These are phyloP conservation scores for Lactifluus hygrophoroides DNA, from an alignment of 768 basidiomycete species.

Conservation along the genomic window DNA sequence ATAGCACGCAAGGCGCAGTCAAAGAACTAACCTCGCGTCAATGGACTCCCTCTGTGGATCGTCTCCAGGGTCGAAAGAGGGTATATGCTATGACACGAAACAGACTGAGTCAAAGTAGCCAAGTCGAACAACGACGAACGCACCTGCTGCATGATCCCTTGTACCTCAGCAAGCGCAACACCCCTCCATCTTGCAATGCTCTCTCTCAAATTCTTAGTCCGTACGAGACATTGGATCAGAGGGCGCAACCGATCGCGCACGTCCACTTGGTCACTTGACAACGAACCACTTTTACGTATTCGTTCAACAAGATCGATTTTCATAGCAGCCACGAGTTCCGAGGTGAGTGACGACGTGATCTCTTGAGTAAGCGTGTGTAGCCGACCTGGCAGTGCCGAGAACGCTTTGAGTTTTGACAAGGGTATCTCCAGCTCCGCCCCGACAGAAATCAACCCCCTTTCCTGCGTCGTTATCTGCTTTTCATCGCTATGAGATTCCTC, in stretches of 20 bases:
- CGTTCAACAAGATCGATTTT: constrained; percentile 56
- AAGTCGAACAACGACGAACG: constrained; percentile 23
- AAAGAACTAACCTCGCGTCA: constrained; percentile 4
- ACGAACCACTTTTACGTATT: constrained; percentile 22
- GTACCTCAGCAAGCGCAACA: constrained; percentile 53
- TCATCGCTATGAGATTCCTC: constrained; percentile 19
- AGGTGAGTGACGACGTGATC: constrained; percentile 67
- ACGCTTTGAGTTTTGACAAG: constrained; percentile 62
- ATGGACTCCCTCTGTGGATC: constrained; percentile 30
- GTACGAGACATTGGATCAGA: constrained; percentile 64
- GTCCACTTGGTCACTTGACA: constrained; percentile 15
- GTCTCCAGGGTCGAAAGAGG: constrained; percentile 48
- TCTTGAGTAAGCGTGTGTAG: constrained; percentile 64
- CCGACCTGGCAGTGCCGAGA: constrained; percentile 65
- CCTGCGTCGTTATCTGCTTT: constrained; percentile 16
- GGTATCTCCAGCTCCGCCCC: constrained; percentile 31
- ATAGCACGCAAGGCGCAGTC: neutral
- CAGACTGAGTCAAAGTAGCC: neutral
- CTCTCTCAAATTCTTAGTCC: constrained; percentile 64
- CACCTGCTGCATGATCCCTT: constrained; percentile 50
- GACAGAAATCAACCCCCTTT: neutral
- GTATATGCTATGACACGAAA: constrained; percentile 40
- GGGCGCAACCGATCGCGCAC: constrained; percentile 62
- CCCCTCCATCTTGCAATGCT: constrained; percentile 63
- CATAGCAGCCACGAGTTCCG: constrained; percentile 68